Conservation (phyloP, 2,329 filamentous ascomycete species). For the Neospermospora avenae region DNA sequence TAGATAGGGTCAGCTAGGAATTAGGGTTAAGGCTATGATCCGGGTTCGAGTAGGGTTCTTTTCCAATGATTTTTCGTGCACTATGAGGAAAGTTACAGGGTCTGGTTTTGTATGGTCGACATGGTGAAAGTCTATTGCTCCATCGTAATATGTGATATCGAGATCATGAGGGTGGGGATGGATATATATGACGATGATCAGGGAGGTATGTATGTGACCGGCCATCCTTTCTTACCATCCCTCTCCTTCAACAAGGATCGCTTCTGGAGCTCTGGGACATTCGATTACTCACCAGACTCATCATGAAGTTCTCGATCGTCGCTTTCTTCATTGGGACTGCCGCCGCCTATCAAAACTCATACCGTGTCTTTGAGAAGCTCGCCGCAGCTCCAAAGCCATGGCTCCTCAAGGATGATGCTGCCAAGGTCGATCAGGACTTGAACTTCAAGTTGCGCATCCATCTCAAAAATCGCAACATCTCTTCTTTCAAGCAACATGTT, state of each 20-base stretch:
- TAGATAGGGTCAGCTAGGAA: no score
- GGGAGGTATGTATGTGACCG: neutral
- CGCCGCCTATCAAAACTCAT: neutral
- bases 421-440: conserved; percentile 8
- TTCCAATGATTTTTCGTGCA: no score
- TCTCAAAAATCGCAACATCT: conserved; percentile 29
- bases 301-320: neutral
- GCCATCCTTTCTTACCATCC: neutral
- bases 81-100: no score
- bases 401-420: conserved; percentile 3
- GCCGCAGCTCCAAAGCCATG: conserved; percentile 11
- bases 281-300: neutral
- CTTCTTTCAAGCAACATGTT: conserved; percentile 32
- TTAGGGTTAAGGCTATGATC: no score
- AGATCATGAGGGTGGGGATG: no score
- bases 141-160: no score
- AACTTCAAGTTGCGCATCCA: conserved; percentile 28
- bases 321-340: neutral
- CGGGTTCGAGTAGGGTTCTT: no score
- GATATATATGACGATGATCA: neutral
- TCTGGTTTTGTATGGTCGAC: no score
- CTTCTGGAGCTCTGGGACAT: neutral
- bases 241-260: neutral
- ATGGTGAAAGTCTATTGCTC: no score
- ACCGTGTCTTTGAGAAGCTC: conserved; percentile 16